Evolutionary conservation across 768 basidiomycete genomes (phyloP).

Genomic region (Arthromyces matolae): DNA sequence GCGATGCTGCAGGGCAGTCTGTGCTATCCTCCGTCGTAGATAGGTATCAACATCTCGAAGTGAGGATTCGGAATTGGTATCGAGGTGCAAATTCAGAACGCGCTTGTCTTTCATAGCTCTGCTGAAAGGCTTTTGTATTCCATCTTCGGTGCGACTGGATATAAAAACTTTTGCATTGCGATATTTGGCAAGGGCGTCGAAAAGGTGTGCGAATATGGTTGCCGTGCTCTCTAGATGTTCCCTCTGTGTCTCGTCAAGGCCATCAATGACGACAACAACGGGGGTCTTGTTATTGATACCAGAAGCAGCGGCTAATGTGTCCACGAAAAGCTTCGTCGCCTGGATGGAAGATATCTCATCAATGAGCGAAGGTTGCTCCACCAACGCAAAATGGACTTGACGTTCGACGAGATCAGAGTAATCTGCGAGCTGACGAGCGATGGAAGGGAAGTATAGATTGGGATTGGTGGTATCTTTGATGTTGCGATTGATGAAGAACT

Average conservation of each 20-base stretch:
- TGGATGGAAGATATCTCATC: constrained; percentile 13
- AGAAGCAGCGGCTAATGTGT: constrained; percentile 9
- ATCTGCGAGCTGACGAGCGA: constrained; percentile 15
- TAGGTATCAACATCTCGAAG: constrained; percentile 14
- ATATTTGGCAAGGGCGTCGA: constrained; percentile 3
- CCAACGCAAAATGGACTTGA: constrained; percentile 6
- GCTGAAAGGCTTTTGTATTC: constrained; percentile 15
- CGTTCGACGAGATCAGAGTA: constrained; percentile 3
- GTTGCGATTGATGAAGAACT: constrained; percentile 11
- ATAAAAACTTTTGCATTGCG: constrained; percentile 19
- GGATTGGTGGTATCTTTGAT: constrained; percentile 8
- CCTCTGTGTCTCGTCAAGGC: constrained; percentile 17
- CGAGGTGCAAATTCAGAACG: constrained; percentile 18
- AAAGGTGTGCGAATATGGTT: constrained; percentile 14
- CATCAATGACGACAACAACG: constrained; percentile 20
- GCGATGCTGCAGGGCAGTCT: constrained; percentile 6
- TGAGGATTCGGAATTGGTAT: constrained; percentile 14
- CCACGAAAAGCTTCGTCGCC: constrained; percentile 14
- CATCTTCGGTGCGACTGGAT: constrained; percentile 19
- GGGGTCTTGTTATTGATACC: constrained; percentile 4
- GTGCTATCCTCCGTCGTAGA: constrained; percentile 2
- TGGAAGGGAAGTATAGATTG: constrained; percentile 16
- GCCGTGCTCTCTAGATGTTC: constrained; percentile 9
- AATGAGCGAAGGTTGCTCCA: constrained; percentile 9
- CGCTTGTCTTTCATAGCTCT: constrained; percentile 4